Evolutionary conservation across 2,329 filamentous ascomycete genomes (phyloP).

Genomic region (Malbranchea zuffiana): DNA sequence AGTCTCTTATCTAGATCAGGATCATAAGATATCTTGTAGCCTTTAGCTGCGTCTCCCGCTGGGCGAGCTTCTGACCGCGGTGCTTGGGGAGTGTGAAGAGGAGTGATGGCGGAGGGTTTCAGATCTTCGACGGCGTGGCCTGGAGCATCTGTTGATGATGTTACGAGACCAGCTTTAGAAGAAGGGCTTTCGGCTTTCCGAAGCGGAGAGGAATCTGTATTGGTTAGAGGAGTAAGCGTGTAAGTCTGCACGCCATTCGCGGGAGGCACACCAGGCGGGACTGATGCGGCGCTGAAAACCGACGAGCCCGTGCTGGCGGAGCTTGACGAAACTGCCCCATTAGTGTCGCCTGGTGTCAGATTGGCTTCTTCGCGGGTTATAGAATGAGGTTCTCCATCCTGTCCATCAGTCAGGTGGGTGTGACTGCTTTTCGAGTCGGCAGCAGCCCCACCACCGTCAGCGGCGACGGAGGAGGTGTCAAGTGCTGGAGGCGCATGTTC

Average conservation of each 20-base stretch:
- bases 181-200: slow-evolving; percentile 47
- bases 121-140: slow-evolving; percentile 21
- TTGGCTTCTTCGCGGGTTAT: slow-evolving; percentile 9
- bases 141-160: slow-evolving; percentile 17
- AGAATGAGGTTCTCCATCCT: neutral
- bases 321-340: slow-evolving; percentile 60
- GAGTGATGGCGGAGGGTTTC: slow-evolving; percentile 27
- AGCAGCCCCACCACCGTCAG: slow-evolving; percentile 8
- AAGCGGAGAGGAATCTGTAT: slow-evolving; percentile 53
- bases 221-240: slow-evolving; percentile 55
- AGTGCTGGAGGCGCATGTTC: slow-evolving; percentile 15
- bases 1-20: slow-evolving; percentile 51
- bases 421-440: neutral
- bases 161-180: slow-evolving; percentile 22
- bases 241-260: slow-evolving; percentile 43
- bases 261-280: slow-evolving; percentile 44
- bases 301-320: slow-evolving; percentile 63
- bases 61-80: slow-evolving; percentile 42
- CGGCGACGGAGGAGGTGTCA: slow-evolving; percentile 9
- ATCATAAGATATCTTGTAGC: slow-evolving; percentile 51
- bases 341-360: slow-evolving; percentile 32
- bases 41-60: slow-evolving; percentile 43
- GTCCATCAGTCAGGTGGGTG: neutral
- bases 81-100: slow-evolving; percentile 35
- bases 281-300: slow-evolving; percentile 51